Evolutionary conservation across 768 basidiomycete species (phyloP).

Genomic region (Sarcodon sp.): DNA sequence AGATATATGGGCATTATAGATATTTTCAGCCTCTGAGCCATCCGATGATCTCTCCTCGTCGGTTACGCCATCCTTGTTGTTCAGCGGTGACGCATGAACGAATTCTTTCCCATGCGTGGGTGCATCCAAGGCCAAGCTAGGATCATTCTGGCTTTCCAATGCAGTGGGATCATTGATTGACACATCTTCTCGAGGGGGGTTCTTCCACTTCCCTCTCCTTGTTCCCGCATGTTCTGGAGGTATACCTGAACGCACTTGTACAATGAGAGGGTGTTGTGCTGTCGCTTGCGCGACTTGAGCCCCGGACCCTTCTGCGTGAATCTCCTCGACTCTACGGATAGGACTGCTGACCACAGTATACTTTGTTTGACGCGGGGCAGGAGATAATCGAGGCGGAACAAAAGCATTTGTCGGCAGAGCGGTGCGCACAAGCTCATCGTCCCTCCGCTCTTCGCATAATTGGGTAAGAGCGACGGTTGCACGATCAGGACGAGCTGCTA

Average conservation of each 20-base stretch:
- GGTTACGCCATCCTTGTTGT: too few species aligned
- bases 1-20: neutral
- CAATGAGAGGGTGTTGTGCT: neutral
- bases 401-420: slow-evolving; percentile 32
- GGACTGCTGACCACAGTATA: slow-evolving; percentile 56
- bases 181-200: neutral
- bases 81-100: too few species aligned
- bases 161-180: neutral
- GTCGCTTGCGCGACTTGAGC: neutral
- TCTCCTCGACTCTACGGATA: slow-evolving; percentile 20
- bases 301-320: neutral
- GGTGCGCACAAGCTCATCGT: slow-evolving; percentile 44
- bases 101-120: too few species aligned
- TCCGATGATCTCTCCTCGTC: too few species aligned
- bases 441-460: slow-evolving; percentile 83
- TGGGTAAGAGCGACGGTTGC: slow-evolving; percentile 76
- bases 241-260: neutral
- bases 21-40: too few species aligned
- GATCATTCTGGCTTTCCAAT: neutral
- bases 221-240: neutral
- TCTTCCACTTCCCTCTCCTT: neutral
- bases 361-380: slow-evolving; percentile 53
- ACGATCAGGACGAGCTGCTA: slow-evolving; percentile 67
- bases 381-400: slow-evolving; percentile 27
- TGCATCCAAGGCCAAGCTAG: too few species aligned